phyloP scores from a whole-genome alignment of 2,329 filamentous ascomycete genomes.

The Monilinia fructigena region DNA sequence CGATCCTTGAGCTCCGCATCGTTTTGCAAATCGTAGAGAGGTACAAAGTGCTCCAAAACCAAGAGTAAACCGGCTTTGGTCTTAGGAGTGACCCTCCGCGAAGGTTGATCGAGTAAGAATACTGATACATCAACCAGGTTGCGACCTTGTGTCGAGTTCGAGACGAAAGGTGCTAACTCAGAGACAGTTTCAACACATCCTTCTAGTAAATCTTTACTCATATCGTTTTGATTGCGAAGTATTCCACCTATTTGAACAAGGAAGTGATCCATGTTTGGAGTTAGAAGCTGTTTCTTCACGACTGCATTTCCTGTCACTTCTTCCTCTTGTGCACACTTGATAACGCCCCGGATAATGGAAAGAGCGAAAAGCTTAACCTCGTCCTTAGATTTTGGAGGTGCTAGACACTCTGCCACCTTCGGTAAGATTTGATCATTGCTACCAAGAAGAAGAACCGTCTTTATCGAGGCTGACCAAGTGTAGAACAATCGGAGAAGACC shows the following conservation, averaged over 20 bases:
- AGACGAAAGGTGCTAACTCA: slow-evolving; percentile 69
- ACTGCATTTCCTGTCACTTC: slow-evolving; percentile 50
- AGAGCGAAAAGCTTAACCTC: slow-evolving; percentile 83
- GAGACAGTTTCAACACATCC: slow-evolving; percentile 77
- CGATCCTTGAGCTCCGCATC: slow-evolving; percentile 58
- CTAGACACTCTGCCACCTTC: slow-evolving; percentile 70
- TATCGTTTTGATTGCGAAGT: slow-evolving; percentile 55
- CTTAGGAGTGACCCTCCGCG: slow-evolving; percentile 75
- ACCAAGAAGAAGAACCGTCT: slow-evolving; percentile 65
- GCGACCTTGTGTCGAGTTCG: slow-evolving; percentile 66
- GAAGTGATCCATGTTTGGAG: slow-evolving; percentile 58
- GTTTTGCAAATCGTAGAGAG: slow-evolving; percentile 57
- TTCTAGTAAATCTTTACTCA: slow-evolving; percentile 73
- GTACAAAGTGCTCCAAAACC: slow-evolving; percentile 78
- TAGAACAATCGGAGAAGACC: slow-evolving; percentile 76
- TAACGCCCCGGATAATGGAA: slow-evolving; percentile 68
- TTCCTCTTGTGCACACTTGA: slow-evolving; percentile 58
- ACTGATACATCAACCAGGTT: slow-evolving; percentile 77
- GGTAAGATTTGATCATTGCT: slow-evolving; percentile 61
- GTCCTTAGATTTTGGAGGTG: slow-evolving; percentile 72
- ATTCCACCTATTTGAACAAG: slow-evolving; percentile 67
- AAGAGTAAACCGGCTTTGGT: slow-evolving; percentile 79
- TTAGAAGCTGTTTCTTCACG: slow-evolving; percentile 56
- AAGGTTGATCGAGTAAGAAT: slow-evolving; percentile 81
- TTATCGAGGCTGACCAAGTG: slow-evolving; percentile 71